phyloP scores from a whole-genome alignment of 805 yeast genomes.

The Lachancea fermentati region DNA sequence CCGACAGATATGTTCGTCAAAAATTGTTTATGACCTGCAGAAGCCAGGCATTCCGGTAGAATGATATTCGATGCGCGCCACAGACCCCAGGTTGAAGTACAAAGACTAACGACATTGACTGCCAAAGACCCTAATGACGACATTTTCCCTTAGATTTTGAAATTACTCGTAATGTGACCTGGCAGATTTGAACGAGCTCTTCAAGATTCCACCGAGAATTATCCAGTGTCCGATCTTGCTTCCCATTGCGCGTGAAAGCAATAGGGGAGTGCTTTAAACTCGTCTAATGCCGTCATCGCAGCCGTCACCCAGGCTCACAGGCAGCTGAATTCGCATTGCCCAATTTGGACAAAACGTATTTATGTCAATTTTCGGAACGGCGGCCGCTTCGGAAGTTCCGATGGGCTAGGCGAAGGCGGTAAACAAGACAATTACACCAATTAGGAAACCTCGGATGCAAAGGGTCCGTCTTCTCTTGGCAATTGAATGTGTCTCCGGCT shows the following conservation, averaged over 20 bases:
- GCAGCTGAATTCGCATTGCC: neutral
- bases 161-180: neutral
- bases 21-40: conserved; percentile 69
- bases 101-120: conserved; percentile 18
- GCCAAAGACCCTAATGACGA: conserved; percentile 10
- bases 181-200: too few species aligned
- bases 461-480: neutral
- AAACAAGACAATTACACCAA: neutral
- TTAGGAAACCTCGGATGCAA: neutral
- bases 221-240: neutral
- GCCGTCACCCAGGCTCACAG: neutral
- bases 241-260: neutral
- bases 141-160: neutral
- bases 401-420: neutral
- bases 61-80: conserved; percentile 21
- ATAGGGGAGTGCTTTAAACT: neutral
- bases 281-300: neutral
- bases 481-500: neutral
- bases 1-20: conserved; percentile 59
- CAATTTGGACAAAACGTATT: neutral
- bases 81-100: conserved; percentile 27
- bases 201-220: neutral
- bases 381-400: neutral
- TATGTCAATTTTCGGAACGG: neutral
- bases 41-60: conserved; percentile 45